Base-by-base conservation (phyloP, 2,329 filamentous ascomycete genomes). In the Ceratocystiopsis minuta region DNA sequence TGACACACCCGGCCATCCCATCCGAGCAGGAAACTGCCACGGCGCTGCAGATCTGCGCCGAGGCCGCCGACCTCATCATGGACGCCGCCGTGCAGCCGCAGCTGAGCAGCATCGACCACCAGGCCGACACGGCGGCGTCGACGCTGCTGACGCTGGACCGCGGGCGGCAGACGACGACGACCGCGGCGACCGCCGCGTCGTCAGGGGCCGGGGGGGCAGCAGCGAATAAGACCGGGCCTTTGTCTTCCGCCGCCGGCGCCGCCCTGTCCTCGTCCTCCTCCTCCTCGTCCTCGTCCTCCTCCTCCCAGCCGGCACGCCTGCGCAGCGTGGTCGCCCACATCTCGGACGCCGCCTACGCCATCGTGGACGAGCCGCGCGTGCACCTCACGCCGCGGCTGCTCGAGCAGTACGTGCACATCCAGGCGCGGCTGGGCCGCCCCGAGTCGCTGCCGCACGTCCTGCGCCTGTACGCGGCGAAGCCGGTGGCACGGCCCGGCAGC, bases 401-500 rank as follows among this genome's bases (percentile, higher is more conserved):
- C 34, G 65, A 71, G 44, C 59, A 72, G 50, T 96, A 95, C 58
- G 77, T 93, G 47, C 67, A 72, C 34, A 74, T 84, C 37, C 85
- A 94, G 57, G 68, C 77, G 24, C 68, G 77, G 12, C 70, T 96
- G 36, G 72, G 75, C 46, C 75, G 71, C 43, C 78, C 85, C 3
- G 74, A 83, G 49, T 77, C 81, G 37, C 72, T 96, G 47, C 85
- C 88, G 7, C 72, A 78, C 45, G 74, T 86, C 36, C 80, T 98
- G 54, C 65, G 77, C 43, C 68, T 95, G 41, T 96, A 88, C 57
- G 83, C 84, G 39, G 73, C 74, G 51, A 98, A 96, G 59, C 80
- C 83, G 11, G 65, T 76, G 47, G 81, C 86, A 3, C 61, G 68
- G 40, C 64, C 74, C 24, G 9, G 24, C 24, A 10, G 24, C 24